Evolutionary conservation across 768 basidiomycete species (phyloP).

Genomic region (Agrocybe chaxingu): DNA sequence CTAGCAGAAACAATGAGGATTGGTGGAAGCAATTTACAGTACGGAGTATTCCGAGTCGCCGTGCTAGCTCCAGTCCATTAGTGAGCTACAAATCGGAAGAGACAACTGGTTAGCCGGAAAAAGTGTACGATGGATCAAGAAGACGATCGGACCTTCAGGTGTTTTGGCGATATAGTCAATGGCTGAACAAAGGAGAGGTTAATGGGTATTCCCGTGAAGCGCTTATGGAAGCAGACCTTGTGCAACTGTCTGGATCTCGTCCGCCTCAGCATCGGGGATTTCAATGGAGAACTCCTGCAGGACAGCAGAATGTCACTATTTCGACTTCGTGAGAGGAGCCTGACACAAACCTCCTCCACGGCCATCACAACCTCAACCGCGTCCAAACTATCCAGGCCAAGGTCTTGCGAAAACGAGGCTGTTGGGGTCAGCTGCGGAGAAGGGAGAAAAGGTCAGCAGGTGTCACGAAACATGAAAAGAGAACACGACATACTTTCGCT

Average conservation of each 20-base stretch:
- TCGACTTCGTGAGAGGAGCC: neutral
- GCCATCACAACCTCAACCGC: constrained; percentile 99
- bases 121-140: constrained; percentile 7
- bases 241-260: constrained; percentile 87
- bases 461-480: neutral
- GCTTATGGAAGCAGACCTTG: constrained; percentile 59
- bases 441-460: neutral
- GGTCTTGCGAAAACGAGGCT: constrained; percentile 73
- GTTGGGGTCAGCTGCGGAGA: constrained; percentile 55
- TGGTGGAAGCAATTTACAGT: constrained; percentile 34
- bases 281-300: constrained; percentile 92
- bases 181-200: constrained; percentile 43
- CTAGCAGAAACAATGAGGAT: constrained; percentile 27
- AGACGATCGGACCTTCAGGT: constrained; percentile 62
- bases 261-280: constrained; percentile 96
- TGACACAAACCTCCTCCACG: constrained; percentile 75
- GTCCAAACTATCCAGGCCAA: constrained; percentile 94
- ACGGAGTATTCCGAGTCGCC: constrained; percentile 30
- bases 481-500: constrained; percentile 48
- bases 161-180: constrained; percentile 95
- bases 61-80: constrained; percentile 31
- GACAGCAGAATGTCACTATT: constrained; percentile 4
- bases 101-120: constrained; percentile 15
- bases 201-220: constrained; percentile 15
- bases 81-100: constrained; percentile 37